A percentile compares a stretch with the other conserved stretches of the same genome.
Conservation (phyloP, 2,329 filamentous ascomycete species). For the Aureobasidium sp. region DNA sequence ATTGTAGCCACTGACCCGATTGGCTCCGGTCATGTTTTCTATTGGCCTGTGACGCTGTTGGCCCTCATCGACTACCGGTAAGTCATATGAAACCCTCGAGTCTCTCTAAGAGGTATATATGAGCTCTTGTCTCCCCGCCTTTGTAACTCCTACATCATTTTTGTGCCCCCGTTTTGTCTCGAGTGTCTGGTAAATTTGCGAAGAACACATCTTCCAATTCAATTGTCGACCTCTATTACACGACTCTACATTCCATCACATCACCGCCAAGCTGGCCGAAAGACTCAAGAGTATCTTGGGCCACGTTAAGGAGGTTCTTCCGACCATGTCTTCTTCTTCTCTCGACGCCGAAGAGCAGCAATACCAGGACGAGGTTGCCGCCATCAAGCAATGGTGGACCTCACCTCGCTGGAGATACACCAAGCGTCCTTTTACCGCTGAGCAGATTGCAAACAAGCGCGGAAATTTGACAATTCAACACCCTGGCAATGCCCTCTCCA, state of each 20-base stretch:
- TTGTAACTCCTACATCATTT: neutral
- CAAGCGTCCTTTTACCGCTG: slow-evolving; percentile 85
- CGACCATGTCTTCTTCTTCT: slow-evolving; percentile 8
- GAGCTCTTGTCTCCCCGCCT: slow-evolving; percentile 3
- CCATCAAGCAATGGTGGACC: slow-evolving; percentile 90
- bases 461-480: slow-evolving; percentile 88
- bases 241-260: neutral
- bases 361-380: slow-evolving; percentile 75
- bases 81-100: slow-evolving; percentile 1
- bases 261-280: slow-evolving; percentile 14
- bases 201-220: neutral
- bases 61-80: slow-evolving; percentile 11
- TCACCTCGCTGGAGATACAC: slow-evolving; percentile 90
- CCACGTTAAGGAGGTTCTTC: slow-evolving; percentile 10
- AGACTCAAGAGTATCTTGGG: slow-evolving; percentile 15
- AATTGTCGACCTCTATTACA: neutral
- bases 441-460: slow-evolving; percentile 94
- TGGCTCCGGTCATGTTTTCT: neutral
- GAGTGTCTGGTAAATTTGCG: neutral
- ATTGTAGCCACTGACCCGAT: slow-evolving; percentile 10
- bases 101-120: slow-evolving; percentile 5
- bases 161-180: neutral
- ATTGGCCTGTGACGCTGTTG: slow-evolving; percentile 4
- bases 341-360: slow-evolving; percentile 62
- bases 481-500: slow-evolving; percentile 77